Evolutionary conservation across 192 early-diverging fungal genomes (phyloP), one percentile per base, ranked within the genome.

Genomic region (Lunasporangiospora selenospora): DNA sequence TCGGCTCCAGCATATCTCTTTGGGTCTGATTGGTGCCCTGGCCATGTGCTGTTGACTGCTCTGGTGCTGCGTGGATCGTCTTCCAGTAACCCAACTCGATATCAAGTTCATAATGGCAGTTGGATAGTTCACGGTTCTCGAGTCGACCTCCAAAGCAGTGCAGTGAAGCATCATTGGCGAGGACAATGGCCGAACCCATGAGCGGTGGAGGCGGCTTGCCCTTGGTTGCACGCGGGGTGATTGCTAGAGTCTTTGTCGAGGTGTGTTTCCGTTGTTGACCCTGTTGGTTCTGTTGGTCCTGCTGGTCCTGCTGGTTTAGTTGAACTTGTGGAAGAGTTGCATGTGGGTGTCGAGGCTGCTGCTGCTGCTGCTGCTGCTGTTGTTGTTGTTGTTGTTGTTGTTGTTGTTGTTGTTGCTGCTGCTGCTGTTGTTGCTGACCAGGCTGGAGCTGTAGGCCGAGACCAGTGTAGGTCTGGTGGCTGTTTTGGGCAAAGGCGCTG

Each of bases 91-190:
- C 63, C 7, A 60, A 61, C 11, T 75, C 58, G 44, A 75, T 42
- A 45, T 75, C 63, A 27, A 75, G 52, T 5, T 65, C 58, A 26
- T 55, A 65, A 21, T 75, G 73, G 18, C 62, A 60, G 44, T 65
- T 75, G 36, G 57, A 54, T n/a, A 65, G 51, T 7, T 75, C 47
- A 12, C 58, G 47, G n/a, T 54, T 60, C 26, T 65, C 62, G 19
- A 75, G 73, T 15, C 73, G 55, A 24, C 63, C 63, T 18, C 63
- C 71, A 37, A 65, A 65, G 37, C 50, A 64, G 34, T 65, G 63
- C 39, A 75, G 34, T 2, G 62, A 56, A 10, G 56, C 49, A 32
- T 54, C 59, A 23, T 62, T 77, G 52, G 55, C 61, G n/a, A 73
- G 60, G 21, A 73, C 67, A 26, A 58, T 62, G 1, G 59, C 67